These are phyloP conservation scores for Penicillium sp. DNA, from an alignment of 2,329 filamentous ascomycete species.

Conservation along the genomic window DNA sequence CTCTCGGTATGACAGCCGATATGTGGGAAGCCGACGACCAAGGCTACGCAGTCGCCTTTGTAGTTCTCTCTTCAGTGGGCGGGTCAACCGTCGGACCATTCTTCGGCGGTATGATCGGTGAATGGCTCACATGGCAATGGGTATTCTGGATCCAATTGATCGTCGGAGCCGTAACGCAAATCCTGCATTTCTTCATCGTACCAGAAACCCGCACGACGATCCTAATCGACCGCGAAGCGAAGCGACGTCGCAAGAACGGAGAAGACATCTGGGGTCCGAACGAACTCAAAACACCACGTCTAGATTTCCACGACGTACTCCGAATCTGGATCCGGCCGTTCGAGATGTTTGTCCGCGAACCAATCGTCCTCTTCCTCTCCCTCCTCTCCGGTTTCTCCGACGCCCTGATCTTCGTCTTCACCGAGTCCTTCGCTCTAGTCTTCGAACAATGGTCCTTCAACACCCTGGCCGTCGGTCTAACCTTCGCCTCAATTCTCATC, in stretches of 20 bases:
- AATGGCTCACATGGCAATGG: slow-evolving; percentile 58
- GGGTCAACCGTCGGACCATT: slow-evolving; percentile 64
- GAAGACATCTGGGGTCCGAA: slow-evolving; percentile 66
- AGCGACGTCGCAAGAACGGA: slow-evolving; percentile 52
- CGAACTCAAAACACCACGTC: slow-evolving; percentile 48
- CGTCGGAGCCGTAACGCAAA: slow-evolving; percentile 53
- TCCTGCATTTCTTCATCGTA: slow-evolving; percentile 57
- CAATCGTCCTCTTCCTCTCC: slow-evolving; percentile 69
- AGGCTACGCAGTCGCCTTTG: slow-evolving; percentile 71
- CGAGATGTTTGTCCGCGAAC: slow-evolving; percentile 70
- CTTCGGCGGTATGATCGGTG: slow-evolving; percentile 54
- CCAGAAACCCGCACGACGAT: slow-evolving; percentile 58
- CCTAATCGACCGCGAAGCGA: slow-evolving; percentile 59
- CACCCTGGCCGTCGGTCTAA: slow-evolving; percentile 55
- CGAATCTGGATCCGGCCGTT: slow-evolving; percentile 64
- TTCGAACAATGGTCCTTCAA: slow-evolving; percentile 65
- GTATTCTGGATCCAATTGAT: slow-evolving; percentile 64
- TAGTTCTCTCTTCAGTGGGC: slow-evolving; percentile 75
- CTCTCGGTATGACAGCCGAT: slow-evolving; percentile 71
- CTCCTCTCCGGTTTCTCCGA: slow-evolving; percentile 71
- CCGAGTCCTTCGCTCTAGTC: slow-evolving; percentile 68
- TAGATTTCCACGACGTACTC: slow-evolving; percentile 42
- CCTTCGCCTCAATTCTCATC: slow-evolving; percentile 64
- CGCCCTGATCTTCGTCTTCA: slow-evolving; percentile 74
- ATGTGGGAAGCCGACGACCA: slow-evolving; percentile 69